phyloP scores from a whole-genome alignment of 495 filamentous ascomycete species.

The Jackrogersella multiformis region DNA sequence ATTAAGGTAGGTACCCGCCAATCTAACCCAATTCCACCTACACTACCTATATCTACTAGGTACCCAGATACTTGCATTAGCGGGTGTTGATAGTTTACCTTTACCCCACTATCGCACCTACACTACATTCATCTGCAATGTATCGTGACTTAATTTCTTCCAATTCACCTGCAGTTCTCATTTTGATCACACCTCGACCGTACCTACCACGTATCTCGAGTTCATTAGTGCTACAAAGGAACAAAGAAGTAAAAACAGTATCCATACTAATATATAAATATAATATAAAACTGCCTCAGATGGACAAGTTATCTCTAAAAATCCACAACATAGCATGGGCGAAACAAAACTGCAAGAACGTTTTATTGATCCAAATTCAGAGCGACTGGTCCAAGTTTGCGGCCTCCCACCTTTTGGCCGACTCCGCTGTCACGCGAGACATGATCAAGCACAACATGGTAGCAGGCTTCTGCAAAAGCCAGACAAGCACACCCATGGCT shows the following conservation, averaged over 20 bases:
- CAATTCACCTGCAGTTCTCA: not conserved
- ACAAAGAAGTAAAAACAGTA: too few species aligned
- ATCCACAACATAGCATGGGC: not conserved
- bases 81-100: not conserved
- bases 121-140: not conserved
- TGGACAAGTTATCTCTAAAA: not conserved
- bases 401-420: not conserved
- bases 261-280: too few species aligned
- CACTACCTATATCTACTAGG: not conserved
- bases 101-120: not conserved
- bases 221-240: not conserved
- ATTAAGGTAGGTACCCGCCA: constrained; percentile 10
- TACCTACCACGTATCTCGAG: not conserved
- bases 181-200: not conserved
- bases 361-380: not conserved
- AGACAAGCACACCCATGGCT: too few species aligned
- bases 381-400: not conserved
- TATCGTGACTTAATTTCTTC: not conserved
- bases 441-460: too few species aligned
- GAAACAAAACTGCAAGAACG: not conserved
- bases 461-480: too few species aligned
- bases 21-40: not conserved
- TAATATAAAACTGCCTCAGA: too few species aligned
- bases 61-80: not conserved
- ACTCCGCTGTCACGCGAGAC: not conserved